Conservation (phyloP, 345 rosid species). For the Ceriops decandra region DNA sequence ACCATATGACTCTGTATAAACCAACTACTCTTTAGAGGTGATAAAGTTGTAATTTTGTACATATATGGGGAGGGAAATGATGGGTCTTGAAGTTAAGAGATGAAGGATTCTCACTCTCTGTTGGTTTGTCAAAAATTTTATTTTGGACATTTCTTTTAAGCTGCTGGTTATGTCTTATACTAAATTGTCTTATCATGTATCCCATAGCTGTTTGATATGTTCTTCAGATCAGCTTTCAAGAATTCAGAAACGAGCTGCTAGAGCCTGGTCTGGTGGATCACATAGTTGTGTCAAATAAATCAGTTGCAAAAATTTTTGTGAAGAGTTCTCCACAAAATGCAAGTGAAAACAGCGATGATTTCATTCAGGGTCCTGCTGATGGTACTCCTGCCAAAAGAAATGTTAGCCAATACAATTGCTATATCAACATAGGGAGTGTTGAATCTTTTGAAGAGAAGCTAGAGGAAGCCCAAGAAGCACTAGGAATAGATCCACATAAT, state of each 20-base stretch:
- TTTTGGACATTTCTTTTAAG: background rate
- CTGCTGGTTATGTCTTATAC: background rate
- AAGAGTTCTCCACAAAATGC: conserved; percentile 43
- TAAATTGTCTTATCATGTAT: background rate
- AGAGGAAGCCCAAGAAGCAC: conserved; percentile 85
- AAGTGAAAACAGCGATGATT: conserved; percentile 34
- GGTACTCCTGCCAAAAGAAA: conserved; percentile 39
- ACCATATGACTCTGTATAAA: background rate
- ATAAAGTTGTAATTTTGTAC: no score
- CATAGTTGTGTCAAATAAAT: conserved; percentile 80
- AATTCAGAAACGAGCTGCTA: conserved; percentile 90
- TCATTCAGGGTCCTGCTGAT: conserved; percentile 33
- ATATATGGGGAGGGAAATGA: no score
- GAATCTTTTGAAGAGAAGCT: conserved; percentile 92
- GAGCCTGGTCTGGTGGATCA: conserved; percentile 93
- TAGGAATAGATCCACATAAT: conserved; percentile 75
- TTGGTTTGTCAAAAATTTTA: background rate
- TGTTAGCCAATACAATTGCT: conserved; percentile 64
- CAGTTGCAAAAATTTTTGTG: conserved; percentile 88
- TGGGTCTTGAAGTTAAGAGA: no score
- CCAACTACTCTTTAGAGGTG: no score
- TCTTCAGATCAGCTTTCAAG: conserved; percentile 92
- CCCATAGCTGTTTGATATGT: conserved; percentile 9
- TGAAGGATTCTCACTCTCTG: background rate
- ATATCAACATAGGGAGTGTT: conserved; percentile 84